Evolutionary conservation across 495 filamentous ascomycete species (phyloP), one percentile per base, ranked within the genome.

Genomic region (Pyrenula aspistea): DNA sequence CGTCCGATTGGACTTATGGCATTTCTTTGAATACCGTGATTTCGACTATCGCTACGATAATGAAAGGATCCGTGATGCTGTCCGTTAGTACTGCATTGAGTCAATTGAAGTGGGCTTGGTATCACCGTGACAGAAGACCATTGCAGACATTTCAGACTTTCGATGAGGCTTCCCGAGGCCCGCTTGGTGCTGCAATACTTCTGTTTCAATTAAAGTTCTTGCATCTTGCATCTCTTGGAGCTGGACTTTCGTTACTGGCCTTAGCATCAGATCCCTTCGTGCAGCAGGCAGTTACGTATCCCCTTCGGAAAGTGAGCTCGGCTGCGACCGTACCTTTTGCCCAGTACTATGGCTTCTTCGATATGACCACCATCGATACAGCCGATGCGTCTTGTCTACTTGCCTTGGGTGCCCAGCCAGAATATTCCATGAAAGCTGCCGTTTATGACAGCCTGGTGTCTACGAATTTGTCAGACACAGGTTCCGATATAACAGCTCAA

Each of bases 41-140:
- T 0, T 75, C 74, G 0, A 63, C 79, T 2, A 57, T 78, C 19
- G 66, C 62, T 10, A 73, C 74, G 1, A 59, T 75, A 12, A 71
- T 71, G 57, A 73, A 73, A 54, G 65, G 70, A 3, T 69, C 74
- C 4, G 65, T 79, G 62, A 59, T 66, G 1, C 67, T 72, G 19
- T 63, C 69, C 10, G 56, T 77, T 54, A 66, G 62, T 2, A 70
- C 73, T 53, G 68, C 64, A 10, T 51, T 79, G 20, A 65, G 66
- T 1, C 75, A 77, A 59, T 64, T 78, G 8, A 79, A 77, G 58
- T 77, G 74, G 74, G 72, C 71, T 22, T 76, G 71, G 69, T 77
- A 76, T 57, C 66, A 67, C 8, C 60, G 63, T 24, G 8, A 52
- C 19, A 52, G 19, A 52, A 52, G 22, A 24, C 20, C 50, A 52